A percentile compares a stretch with the other conserved stretches of the same genome.
These are phyloP conservation scores for Raphanus sativus DNA, from an alignment of 345 rosid genomes.

Conservation along the genomic window DNA sequence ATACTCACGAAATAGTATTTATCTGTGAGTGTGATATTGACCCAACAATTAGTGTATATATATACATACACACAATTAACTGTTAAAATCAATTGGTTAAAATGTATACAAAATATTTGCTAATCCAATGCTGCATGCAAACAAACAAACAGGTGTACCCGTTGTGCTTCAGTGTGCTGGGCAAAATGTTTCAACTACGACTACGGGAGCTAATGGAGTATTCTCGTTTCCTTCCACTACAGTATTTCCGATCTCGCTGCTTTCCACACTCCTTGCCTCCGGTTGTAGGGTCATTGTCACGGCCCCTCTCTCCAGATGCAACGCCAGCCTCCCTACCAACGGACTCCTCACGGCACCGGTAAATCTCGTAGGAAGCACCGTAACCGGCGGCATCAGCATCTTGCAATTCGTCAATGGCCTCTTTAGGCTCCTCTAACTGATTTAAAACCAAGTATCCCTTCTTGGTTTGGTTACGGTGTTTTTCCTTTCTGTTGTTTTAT, in stretches of 20 bases:
- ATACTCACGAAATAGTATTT: neutral
- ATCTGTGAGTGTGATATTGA: neutral
- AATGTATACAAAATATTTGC: neutral
- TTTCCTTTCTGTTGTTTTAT: slow-evolving; percentile 8
- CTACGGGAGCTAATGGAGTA: slow-evolving; percentile 43
- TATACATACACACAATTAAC: neutral
- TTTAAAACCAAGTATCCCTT: neutral
- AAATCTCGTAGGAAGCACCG: slow-evolving; percentile 43
- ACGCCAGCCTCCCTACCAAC: slow-evolving; percentile 41
- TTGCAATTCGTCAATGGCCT: slow-evolving; percentile 40
- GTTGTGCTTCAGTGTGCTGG: slow-evolving; percentile 50
- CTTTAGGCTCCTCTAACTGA: slow-evolving; percentile 34
- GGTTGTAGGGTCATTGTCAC: slow-evolving; percentile 43
- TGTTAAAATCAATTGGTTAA: neutral
- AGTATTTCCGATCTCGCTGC: neutral
- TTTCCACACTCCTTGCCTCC: slow-evolving; percentile 30
- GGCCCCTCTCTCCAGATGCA: slow-evolving; percentile 59
- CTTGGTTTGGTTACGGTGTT: neutral
- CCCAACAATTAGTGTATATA: neutral
- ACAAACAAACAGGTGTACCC: slow-evolving; percentile 42
- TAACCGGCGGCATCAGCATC: slow-evolving; percentile 40
- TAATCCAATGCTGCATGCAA: neutral
- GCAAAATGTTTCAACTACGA: slow-evolving; percentile 44
- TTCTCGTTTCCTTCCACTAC: slow-evolving; percentile 29
- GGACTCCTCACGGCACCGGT: slow-evolving; percentile 47